A percentile compares a stretch with the other conserved stretches of the same genome.
Evolutionary conservation across 805 yeast genomes (phyloP).

Genomic region (Candida ortonii): DNA sequence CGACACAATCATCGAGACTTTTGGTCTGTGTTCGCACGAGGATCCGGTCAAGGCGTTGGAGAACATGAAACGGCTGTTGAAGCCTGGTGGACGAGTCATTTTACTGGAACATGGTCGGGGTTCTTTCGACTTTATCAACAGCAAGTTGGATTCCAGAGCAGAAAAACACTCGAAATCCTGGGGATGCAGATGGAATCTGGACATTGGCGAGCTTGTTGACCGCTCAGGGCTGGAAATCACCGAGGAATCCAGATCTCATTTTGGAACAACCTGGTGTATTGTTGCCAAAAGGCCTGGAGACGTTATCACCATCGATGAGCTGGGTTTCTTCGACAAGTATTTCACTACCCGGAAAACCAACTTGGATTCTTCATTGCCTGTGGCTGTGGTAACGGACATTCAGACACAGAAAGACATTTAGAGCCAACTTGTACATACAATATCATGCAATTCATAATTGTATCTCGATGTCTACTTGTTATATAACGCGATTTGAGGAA

Average conservation of each 20-base stretch:
- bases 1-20: slow-evolving; percentile 90
- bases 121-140: slow-evolving; percentile 71
- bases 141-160: slow-evolving; percentile 77
- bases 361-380: slow-evolving; percentile 28
- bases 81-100: slow-evolving; percentile 87
- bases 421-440: no score
- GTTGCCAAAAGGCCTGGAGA: slow-evolving; percentile 76
- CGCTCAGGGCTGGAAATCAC: slow-evolving; percentile 82
- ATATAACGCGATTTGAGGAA: no score
- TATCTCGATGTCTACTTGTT: no score
- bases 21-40: slow-evolving; percentile 93
- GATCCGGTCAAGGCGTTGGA: slow-evolving; percentile 82
- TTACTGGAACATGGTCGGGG: slow-evolving; percentile 93
- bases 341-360: slow-evolving; percentile 34
- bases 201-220: slow-evolving; percentile 82
- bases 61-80: slow-evolving; percentile 68
- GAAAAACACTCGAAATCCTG: slow-evolving; percentile 80
- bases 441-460: no score
- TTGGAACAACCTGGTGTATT: slow-evolving; percentile 90
- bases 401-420: no score
- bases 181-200: slow-evolving; percentile 98
- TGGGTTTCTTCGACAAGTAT: slow-evolving; percentile 50
- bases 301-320: slow-evolving; percentile 44
- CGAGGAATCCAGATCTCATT: slow-evolving; percentile 74
- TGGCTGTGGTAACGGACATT: no score